Percentiles rank a stretch among this genome's conserved stretches.
phyloP scores from a whole-genome alignment of 352 stramenopile species.

The Stramenopiles sp. region DNA sequence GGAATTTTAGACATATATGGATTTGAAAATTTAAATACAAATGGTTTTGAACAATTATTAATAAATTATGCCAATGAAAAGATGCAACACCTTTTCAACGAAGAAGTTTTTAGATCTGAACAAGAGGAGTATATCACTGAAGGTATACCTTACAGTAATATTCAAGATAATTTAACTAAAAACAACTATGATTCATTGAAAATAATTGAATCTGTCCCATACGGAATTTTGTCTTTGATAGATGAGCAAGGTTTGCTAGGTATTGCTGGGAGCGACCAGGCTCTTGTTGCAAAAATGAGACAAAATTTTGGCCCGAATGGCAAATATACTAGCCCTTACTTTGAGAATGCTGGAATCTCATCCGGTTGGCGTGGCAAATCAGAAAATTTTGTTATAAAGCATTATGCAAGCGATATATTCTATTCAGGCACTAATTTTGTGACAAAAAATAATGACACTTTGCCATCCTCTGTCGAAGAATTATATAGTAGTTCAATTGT shows the following conservation, averaged over 20 bases:
- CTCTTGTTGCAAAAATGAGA: conserved; percentile 31
- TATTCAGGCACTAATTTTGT: conserved; percentile 55
- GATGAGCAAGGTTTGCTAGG: conserved; percentile 10
- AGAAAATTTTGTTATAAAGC: conserved; percentile 48
- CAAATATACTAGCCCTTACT: conserved; percentile 39
- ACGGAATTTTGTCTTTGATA: conserved; percentile 14
- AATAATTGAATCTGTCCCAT: conserved; percentile 46
- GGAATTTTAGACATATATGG: conserved; percentile 60
- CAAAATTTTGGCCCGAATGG: conserved; percentile 22
- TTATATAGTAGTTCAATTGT: conserved; percentile 29
- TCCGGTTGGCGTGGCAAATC: conserved; percentile 27
- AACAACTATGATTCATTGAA: not conserved
- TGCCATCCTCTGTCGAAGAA: conserved; percentile 22
- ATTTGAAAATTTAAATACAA: conserved; percentile 46
- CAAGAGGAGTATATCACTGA: conserved; percentile 23
- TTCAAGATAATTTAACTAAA: conserved; percentile 1
- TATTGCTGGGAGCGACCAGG: conserved; percentile 20
- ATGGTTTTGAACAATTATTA: conserved; percentile 58
- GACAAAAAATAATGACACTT: conserved; percentile 59
- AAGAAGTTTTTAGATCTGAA: conserved; percentile 21
- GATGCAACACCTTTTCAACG: conserved; percentile 35
- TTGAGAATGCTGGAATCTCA: conserved; percentile 14
- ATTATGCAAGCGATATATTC: conserved; percentile 51
- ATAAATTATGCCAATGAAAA: conserved; percentile 61
- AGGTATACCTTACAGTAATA: conserved; percentile 34